A percentile compares a stretch with the other conserved stretches of the same genome.
Evolutionary conservation across 352 stramenopile species (phyloP).

Genomic region (Globisporangium canariense): DNA sequence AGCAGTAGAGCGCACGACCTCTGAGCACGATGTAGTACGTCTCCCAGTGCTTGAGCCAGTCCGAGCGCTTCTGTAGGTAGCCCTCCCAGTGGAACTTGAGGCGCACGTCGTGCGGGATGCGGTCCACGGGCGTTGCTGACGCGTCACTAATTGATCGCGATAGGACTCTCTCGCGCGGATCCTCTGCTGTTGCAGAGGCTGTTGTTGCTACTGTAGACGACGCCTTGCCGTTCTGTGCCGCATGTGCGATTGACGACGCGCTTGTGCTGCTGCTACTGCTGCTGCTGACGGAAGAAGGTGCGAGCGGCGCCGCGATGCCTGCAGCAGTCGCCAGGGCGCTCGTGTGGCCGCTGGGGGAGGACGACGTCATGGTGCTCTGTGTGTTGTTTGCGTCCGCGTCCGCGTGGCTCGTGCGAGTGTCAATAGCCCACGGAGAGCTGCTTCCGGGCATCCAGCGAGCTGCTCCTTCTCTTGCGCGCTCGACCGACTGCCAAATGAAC

Average conservation of each 20-base stretch:
- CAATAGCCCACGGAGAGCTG: neutral
- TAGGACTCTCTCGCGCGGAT: neutral
- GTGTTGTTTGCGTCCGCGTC: neutral
- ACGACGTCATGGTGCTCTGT: neutral
- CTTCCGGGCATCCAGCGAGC: neutral
- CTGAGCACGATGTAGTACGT: slow-evolving; percentile 86
- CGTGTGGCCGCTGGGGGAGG: neutral
- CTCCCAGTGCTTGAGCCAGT: slow-evolving; percentile 90
- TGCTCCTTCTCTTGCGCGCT: neutral
- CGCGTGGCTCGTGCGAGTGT: neutral
- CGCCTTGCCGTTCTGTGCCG: neutral
- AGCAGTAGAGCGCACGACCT: slow-evolving; percentile 73
- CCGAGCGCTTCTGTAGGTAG: slow-evolving; percentile 85
- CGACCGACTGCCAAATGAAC: neutral
- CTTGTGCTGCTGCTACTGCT: neutral
- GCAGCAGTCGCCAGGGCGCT: neutral
- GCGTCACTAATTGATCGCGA: slow-evolving; percentile 6
- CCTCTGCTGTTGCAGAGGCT: neutral
- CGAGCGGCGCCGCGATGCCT: neutral
- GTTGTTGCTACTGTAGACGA: no score
- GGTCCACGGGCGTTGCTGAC: neutral
- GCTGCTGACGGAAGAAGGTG: neutral
- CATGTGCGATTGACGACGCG: neutral
- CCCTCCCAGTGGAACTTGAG: slow-evolving; percentile 78
- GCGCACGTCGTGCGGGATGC: slow-evolving; percentile 33